Conservation (phyloP, 129 eudicot genomes). For the Lactuca sativa region DNA sequence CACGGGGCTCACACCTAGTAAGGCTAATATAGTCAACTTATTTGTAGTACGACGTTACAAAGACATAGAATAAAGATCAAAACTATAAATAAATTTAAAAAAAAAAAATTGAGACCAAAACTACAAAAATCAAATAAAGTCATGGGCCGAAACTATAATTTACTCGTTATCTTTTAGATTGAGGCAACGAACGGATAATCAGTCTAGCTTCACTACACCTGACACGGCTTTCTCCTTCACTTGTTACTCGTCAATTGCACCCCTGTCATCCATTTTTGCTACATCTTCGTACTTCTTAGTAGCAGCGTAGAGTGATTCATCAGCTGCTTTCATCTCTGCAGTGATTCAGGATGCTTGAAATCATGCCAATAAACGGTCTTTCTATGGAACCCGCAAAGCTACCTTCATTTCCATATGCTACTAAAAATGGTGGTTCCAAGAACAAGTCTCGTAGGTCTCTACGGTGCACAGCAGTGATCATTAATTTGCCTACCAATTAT, state of each 20-base stretch:
- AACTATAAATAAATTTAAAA: no score
- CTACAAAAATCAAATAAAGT: no score
- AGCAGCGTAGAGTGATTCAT: not conserved
- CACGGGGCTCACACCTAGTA: no score
- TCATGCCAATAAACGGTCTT: slow-evolving; percentile 9
- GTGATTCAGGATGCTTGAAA: slow-evolving; percentile 15
- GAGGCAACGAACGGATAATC: not conserved
- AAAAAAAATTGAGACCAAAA: no score
- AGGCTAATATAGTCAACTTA: no score
- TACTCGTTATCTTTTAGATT: no score
- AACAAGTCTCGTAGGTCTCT: slow-evolving; percentile 12
- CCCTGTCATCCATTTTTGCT: not conserved
- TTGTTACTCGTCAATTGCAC: no score
- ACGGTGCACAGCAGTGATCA: not conserved
- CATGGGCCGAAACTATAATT: no score
- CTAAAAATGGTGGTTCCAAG: not conserved
- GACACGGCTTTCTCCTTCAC: not conserved
- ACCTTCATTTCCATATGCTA: not conserved
- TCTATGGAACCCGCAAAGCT: slow-evolving; percentile 16
- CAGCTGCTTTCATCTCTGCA: slow-evolving; percentile 10
- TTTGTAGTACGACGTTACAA: no score
- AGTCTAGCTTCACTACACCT: not conserved
- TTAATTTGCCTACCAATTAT: not conserved
- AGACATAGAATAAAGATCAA: no score
- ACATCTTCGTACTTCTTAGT: not conserved